phyloP scores from a whole-genome alignment of 129 eudicot genomes.

The Flaveria ramosissima region DNA sequence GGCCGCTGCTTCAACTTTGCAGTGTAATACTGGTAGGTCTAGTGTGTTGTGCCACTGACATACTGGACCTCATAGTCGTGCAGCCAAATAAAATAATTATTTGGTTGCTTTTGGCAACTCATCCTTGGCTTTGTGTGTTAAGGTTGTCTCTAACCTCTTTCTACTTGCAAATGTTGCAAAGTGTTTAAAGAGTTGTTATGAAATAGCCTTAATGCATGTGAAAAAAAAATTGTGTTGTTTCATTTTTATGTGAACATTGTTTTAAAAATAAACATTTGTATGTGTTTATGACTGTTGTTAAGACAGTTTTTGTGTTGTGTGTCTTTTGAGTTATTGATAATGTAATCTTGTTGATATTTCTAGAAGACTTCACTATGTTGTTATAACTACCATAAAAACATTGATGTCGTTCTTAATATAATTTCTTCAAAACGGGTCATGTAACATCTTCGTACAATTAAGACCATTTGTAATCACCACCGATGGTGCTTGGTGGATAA shows the following conservation, averaged over 20 bases:
- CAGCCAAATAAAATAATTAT: conserved; percentile 34
- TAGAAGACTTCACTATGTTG: neutral
- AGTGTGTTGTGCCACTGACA: conserved; percentile 18
- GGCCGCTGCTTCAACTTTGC: conserved; percentile 44
- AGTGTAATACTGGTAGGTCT: conserved; percentile 30
- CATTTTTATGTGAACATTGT: conserved; percentile 19
- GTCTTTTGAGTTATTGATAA: neutral
- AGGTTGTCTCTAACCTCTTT: conserved; percentile 31
- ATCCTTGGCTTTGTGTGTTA: conserved; percentile 71
- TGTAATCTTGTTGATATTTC: neutral
- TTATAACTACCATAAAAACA: too few species aligned
- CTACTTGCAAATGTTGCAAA: conserved; percentile 1
- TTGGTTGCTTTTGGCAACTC: conserved; percentile 60
- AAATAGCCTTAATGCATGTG: conserved; percentile 23
- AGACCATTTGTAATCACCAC: too few species aligned
- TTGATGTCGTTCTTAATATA: too few species aligned
- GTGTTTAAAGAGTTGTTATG: conserved; percentile 14
- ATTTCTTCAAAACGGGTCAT: too few species aligned
- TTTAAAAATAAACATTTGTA: neutral
- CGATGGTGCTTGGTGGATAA: too few species aligned
- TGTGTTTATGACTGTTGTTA: neutral
- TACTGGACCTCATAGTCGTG: conserved; percentile 20
- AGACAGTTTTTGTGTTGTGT: neutral
- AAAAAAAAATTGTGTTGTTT: conserved; percentile 19
- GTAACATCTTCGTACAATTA: too few species aligned